Base-by-base conservation (phyloP, 805 yeast genomes). In the Metschnikowia noctiluminum region DNA sequence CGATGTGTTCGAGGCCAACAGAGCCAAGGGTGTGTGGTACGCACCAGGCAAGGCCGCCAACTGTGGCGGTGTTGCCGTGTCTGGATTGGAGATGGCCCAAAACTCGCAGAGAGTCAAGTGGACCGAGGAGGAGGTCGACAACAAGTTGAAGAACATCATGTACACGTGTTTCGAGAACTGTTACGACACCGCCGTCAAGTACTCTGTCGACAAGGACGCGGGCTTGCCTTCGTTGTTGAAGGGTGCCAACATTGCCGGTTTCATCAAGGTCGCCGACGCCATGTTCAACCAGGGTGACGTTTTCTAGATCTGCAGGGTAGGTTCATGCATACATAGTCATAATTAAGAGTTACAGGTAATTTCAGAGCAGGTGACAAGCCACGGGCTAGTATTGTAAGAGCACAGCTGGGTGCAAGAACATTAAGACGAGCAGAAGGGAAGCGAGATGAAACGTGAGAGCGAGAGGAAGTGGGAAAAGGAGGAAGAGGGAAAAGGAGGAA, bases 31-130 rank as follows among this genome's bases (percentile, higher is more conserved):
- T 44, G 88, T 90, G 74, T 92, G 99, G 99, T 92, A 91, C 77
- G 98, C 96, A 64, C 97, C 97, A 69, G 98, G 97, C 76, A 92
- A 92, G 83, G 97, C 97, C 62, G 92, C 97, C 65, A 92, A 92
- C 84, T 87, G 95, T 78, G 99, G 98, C 78, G 99, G 99, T 84
- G 99, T 92, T 62, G 96, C 97, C 51, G 97, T 91, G 50, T 89
- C 97, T 51, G 98, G 97, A 68, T 81, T 92, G 60, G 99, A 92
- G 81, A 94, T 92, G 99, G 97, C 98, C 58, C 99, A 92, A 80
- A 94, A 92, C 88, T 89, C 97, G 51, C 95, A 87, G 70, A 87
- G 97, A 80, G 82, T 84, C 59, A 73, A 76, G 59, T 94, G 98
- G 97, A 81, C 96, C 56, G 62, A 84, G 52, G 97, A 90, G 79